Conservation (phyloP, 768 basidiomycete species). For the Podaxis pistillaris region DNA sequence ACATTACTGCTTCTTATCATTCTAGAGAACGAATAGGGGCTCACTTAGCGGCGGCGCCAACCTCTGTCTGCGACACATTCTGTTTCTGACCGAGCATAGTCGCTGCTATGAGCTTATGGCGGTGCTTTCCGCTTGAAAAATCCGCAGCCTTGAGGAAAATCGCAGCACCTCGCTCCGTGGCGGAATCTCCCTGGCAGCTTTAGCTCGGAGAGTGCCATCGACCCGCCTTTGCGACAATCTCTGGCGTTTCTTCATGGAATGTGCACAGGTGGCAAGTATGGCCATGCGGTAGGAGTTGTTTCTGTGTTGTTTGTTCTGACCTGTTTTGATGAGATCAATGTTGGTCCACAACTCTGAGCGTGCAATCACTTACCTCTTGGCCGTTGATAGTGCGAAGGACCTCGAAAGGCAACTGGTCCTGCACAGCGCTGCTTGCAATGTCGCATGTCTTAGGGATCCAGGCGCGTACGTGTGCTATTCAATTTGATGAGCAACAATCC, state of each 20-base stretch:
- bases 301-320: slow-evolving; percentile 77
- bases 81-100: slow-evolving; percentile 99
- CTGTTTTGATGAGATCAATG: slow-evolving; percentile 32
- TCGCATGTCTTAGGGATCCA: slow-evolving; percentile 74
- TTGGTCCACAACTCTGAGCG: neutral
- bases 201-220: slow-evolving; percentile 82
- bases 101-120: slow-evolving; percentile 92
- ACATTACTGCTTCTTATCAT: neutral
- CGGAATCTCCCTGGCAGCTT: slow-evolving; percentile 87
- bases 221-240: slow-evolving; percentile 83
- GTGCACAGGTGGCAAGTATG: slow-evolving; percentile 78
- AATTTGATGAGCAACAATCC: neutral
- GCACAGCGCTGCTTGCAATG: slow-evolving; percentile 50
- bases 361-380: slow-evolving; percentile 54
- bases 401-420: slow-evolving; percentile 70
- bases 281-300: slow-evolving; percentile 84
- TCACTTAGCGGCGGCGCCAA: slow-evolving; percentile 97
- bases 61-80: slow-evolving; percentile 99
- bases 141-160: slow-evolving; percentile 99
- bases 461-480: slow-evolving; percentile 71
- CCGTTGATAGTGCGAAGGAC: slow-evolving; percentile 94
- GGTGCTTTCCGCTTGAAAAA: slow-evolving; percentile 91
- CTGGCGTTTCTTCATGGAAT: slow-evolving; percentile 86
- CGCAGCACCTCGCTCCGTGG: slow-evolving; percentile 96
- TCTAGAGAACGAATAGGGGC: slow-evolving; percentile 17